Conservation (phyloP, 2,329 filamentous ascomycete species). For the Fusarium pseudoanthophilum region DNA sequence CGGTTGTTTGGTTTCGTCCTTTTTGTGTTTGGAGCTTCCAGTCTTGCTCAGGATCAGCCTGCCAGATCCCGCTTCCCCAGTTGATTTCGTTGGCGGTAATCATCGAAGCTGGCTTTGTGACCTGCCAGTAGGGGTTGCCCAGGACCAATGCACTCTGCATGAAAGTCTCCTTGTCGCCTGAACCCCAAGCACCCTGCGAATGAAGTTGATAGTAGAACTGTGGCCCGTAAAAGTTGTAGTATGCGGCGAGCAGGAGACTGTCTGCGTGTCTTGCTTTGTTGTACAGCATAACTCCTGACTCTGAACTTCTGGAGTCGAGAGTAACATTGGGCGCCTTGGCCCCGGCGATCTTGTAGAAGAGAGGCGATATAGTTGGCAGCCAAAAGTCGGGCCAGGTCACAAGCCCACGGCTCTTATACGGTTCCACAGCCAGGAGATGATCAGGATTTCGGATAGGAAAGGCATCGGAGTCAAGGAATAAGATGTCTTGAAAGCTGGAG, state of each 20-base stretch:
- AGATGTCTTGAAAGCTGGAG: conserved; percentile 38
- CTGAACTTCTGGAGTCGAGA: conserved; percentile 32
- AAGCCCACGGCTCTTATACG: conserved; percentile 29
- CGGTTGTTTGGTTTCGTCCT: not conserved
- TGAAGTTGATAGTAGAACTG: conserved; percentile 42
- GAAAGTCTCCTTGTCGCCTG: conserved; percentile 42
- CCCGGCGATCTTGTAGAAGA: conserved; percentile 38
- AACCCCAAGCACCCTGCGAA: conserved; percentile 43
- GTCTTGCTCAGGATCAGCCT: conserved; percentile 40
- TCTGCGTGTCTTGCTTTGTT: conserved; percentile 36
- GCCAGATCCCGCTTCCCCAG: conserved; percentile 42
- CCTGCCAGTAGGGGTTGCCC: conserved; percentile 36
- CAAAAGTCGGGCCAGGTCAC: conserved; percentile 44
- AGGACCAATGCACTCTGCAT: conserved; percentile 34
- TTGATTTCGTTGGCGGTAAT: conserved; percentile 27
- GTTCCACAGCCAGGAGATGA: conserved; percentile 31
- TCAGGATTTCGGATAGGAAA: conserved; percentile 38
- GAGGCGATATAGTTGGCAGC: conserved; percentile 39
- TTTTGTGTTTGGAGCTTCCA: conserved; percentile 19
- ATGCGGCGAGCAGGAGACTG: conserved; percentile 36
- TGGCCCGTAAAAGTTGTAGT: conserved; percentile 42
- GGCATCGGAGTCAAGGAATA: conserved; percentile 41
- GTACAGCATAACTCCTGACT: conserved; percentile 40
- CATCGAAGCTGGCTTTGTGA: conserved; percentile 18
- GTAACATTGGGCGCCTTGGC: conserved; percentile 29